Conservation (phyloP, 768 basidiomycete genomes). For the Leucogyrophana mollusca region DNA sequence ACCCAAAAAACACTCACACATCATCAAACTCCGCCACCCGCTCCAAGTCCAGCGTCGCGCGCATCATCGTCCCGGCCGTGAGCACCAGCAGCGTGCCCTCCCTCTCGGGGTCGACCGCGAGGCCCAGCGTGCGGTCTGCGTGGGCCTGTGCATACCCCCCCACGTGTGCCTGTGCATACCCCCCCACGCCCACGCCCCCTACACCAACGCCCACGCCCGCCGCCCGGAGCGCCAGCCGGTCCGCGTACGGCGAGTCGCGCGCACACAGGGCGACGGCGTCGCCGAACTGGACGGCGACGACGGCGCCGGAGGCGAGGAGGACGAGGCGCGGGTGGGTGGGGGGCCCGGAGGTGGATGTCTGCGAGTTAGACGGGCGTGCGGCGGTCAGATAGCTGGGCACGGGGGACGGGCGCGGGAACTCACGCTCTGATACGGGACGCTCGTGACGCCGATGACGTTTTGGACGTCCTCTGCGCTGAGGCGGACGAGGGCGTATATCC, state of each 20-base stretch:
- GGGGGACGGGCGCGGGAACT: conserved; percentile 20
- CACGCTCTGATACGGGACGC: conserved; percentile 78
- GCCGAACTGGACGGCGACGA: conserved; percentile 68
- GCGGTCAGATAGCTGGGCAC: neutral
- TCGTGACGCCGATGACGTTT: conserved; percentile 45
- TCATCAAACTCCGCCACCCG: conserved; percentile 58
- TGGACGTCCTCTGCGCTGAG: conserved; percentile 42
- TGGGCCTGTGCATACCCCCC: conserved; percentile 59
- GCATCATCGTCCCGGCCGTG: conserved; percentile 71
- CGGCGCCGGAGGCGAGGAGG: conserved; percentile 54
- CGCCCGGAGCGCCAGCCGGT: conserved; percentile 71
- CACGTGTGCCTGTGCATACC: too few species aligned
- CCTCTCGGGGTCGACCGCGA: conserved; percentile 50
- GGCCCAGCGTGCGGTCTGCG: conserved; percentile 66
- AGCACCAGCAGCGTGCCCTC: conserved; percentile 55
- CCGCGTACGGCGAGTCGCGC: conserved; percentile 66
- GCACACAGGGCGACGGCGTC: conserved; percentile 75
- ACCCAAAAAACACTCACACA: conserved; percentile 59
- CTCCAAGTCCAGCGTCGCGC: conserved; percentile 59
- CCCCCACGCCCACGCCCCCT: too few species aligned
- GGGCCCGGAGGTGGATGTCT: conserved; percentile 68
- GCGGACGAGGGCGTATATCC: conserved; percentile 63
- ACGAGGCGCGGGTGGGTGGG: conserved; percentile 72
- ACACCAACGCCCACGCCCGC: too few species aligned
- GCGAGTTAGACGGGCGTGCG: neutral